Evolutionary conservation across 164 flowering plant genomes (phyloP).

Genomic region (Taxillus chinensis): DNA sequence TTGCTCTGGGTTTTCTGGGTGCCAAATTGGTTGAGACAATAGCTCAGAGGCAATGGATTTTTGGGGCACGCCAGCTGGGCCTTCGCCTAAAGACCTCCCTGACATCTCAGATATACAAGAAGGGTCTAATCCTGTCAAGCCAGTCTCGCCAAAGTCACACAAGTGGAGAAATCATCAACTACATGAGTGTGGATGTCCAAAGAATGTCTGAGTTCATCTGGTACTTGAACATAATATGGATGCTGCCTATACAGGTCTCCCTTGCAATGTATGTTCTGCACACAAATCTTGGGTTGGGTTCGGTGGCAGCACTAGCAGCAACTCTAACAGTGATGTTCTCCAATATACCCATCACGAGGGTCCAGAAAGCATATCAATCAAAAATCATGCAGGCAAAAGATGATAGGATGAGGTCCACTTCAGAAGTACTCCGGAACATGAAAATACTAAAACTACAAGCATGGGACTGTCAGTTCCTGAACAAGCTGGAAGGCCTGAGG

Average conservation of each 20-base stretch:
- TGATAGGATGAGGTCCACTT: conserved; percentile 72
- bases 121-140: conserved; percentile 67
- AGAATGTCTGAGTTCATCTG: conserved; percentile 77
- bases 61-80: conserved; percentile 86
- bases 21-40: conserved; percentile 77
- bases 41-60: conserved; percentile 93
- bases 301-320: conserved; percentile 63
- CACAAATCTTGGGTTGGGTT: conserved; percentile 52
- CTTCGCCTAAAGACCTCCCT: conserved; percentile 76
- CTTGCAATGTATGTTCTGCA: conserved; percentile 62
- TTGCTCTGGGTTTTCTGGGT: conserved; percentile 59
- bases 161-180: conserved; percentile 86
- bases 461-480: conserved; percentile 72
- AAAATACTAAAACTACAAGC: conserved; percentile 86
- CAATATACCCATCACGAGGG: conserved; percentile 71
- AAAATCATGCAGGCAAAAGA: conserved; percentile 86
- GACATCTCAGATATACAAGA: conserved; percentile 66
- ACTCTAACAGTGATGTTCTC: conserved; percentile 56
- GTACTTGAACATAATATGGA: conserved; percentile 71
- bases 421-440: conserved; percentile 78
- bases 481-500: conserved; percentile 53
- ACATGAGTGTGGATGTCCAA: conserved; percentile 86
- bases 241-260: conserved; percentile 81
- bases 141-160: conserved; percentile 72
- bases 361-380: conserved; percentile 56